Conservation (phyloP, 768 basidiomycete species). For the Megacollybia marginata region DNA sequence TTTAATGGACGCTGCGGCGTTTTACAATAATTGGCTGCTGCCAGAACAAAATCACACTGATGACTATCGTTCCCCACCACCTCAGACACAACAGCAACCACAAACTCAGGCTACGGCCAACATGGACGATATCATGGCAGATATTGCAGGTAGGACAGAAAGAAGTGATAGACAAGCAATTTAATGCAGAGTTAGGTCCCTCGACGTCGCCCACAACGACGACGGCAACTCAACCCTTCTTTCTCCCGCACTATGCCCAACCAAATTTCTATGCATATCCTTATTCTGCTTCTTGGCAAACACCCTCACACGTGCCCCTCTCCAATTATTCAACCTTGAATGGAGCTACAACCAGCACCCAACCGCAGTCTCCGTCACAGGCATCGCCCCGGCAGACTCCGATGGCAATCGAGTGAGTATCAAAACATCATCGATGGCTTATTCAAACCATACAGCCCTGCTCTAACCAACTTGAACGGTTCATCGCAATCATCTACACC, state of each 20-base stretch:
- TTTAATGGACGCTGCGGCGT: slow-evolving; percentile 37
- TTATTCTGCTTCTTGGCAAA: slow-evolving; percentile 34
- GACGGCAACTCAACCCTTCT: slow-evolving; percentile 32
- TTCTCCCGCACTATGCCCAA: slow-evolving; percentile 39
- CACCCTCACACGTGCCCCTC: slow-evolving; percentile 40
- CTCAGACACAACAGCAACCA: slow-evolving; percentile 28
- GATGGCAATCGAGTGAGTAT: slow-evolving; percentile 65
- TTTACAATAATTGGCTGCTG: too few species aligned
- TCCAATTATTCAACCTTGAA: slow-evolving; percentile 75
- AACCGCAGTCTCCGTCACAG: slow-evolving; percentile 21
- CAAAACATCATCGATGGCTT: too few species aligned
- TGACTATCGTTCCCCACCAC: too few species aligned
- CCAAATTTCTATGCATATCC: slow-evolving; percentile 44
- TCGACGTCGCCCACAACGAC: slow-evolving; percentile 33
- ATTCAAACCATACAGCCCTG: slow-evolving; percentile 33
- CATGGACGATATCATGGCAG: background rate
- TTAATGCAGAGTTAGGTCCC: slow-evolving; percentile 3
- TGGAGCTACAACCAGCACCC: slow-evolving; percentile 52
- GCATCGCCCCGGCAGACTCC: slow-evolving; percentile 19
- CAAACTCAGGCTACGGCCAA: slow-evolving; percentile 2
- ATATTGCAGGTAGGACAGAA: background rate
- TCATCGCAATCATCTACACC: slow-evolving; percentile 17
- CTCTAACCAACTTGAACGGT: slow-evolving; percentile 51
- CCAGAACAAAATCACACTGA: too few species aligned
- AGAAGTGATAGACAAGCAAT: slow-evolving; percentile 1